Evolutionary conservation across 371 early-diverging fungal genomes (phyloP), one percentile per base, ranked within the genome.

Genomic region (Entomophthora muscae): DNA sequence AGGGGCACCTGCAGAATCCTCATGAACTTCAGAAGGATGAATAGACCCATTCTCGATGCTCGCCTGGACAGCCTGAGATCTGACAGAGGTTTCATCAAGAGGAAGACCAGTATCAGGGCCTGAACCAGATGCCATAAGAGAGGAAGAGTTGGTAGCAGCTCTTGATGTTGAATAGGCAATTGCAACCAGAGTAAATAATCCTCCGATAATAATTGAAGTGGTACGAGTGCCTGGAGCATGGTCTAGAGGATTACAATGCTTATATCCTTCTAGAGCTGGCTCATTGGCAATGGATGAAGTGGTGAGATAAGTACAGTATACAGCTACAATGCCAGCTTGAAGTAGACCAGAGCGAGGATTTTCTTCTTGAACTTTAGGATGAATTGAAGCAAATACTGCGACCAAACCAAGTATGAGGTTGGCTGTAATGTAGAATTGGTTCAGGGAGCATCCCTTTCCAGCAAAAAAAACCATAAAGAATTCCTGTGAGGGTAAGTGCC

Each of bases 81-180:
- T 73, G 57, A 76, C 68, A 23, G 73, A 67, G 57, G 73, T 69
- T 22, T 28, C 0, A 26, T 51, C 51, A 13, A 62, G 75, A 54
- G 55, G 67, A 69, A 71, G 53, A 1, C 74, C 72, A 0, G 78
- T 74, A 65, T 75, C 77, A 52, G 78, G 69, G 24, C 79, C 77
- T 69, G 82, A 81, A 52, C 80, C 78, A 51, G 71, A 71, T 32
- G 73, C 70, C 57, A 81, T 74, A 22, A 83, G 74, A 0, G 81
- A 76, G 55, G 78, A 79, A 53, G 83, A 82, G 69, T 86, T 85
- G 21, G 88, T 87, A 23, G 93, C 95, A 7, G 93, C 92, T 56
- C 90, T 78, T 23, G 92, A 87, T 2, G 98, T 93, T 5, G 90
- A 90, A 74, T 95, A 97, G 28, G 88, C 88, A 55, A 97, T 81